These are phyloP conservation scores for Epichloe gansuensis DNA, from an alignment of 2,329 filamentous ascomycete species.

Conservation along the genomic window DNA sequence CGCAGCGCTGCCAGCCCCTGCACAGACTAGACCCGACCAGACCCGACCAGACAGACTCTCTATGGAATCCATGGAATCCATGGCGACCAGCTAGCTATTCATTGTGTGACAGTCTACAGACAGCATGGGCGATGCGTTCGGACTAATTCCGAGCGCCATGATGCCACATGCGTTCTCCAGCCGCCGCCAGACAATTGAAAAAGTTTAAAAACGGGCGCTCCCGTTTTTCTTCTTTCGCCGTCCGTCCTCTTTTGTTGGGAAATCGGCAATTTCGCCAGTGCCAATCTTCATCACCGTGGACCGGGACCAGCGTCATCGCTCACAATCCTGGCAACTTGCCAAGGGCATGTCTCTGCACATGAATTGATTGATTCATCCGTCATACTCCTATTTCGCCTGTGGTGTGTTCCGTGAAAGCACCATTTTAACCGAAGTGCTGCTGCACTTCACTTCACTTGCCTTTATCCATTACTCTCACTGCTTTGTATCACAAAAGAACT, in stretches of 20 bases:
- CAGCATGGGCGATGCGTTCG: not conserved
- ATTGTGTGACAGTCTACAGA: too few relatives aligned
- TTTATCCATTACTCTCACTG: not conserved
- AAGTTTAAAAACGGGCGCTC: too few relatives aligned
- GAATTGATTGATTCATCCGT: conserved; percentile 1
- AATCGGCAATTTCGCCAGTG: not conserved
- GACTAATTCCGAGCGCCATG: conserved; percentile 3
- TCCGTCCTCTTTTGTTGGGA: not conserved
- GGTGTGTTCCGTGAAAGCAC: not conserved
- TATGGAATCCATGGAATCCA: not conserved
- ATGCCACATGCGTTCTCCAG: too few relatives aligned
- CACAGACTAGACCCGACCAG: not conserved
- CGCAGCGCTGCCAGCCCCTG: not conserved
- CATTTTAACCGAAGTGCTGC: too few relatives aligned
- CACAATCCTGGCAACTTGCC: not conserved
- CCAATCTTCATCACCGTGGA: not conserved
- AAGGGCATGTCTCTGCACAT: not conserved
- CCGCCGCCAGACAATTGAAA: too few relatives aligned
- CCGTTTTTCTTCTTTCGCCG: not conserved
- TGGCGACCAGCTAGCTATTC: not conserved
- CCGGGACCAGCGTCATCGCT: conserved; percentile 3
- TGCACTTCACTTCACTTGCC: not conserved
- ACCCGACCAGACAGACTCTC: too few relatives aligned
- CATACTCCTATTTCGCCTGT: not conserved
- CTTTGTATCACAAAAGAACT: not conserved